Percentiles rank a stretch among this genome's conserved stretches.
Evolutionary conservation across 352 stramenopile species (phyloP).

Genomic region (Aphanomyces invadans): DNA sequence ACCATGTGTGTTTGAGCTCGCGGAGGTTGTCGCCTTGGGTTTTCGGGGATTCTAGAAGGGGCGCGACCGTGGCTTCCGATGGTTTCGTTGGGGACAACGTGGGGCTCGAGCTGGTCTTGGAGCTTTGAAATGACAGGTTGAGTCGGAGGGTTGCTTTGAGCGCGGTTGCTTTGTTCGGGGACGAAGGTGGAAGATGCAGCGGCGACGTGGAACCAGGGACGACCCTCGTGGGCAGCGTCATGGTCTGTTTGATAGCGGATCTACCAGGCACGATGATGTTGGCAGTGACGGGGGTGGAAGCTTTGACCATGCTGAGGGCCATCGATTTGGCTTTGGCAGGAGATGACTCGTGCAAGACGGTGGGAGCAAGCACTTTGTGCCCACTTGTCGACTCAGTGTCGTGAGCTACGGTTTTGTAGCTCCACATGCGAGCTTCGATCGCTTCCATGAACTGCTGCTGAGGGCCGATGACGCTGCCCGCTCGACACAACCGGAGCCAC

Average conservation of each 20-base stretch:
- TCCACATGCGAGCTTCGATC: constrained; percentile 71
- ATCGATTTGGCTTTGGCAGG: background rate
- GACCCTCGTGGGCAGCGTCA: background rate
- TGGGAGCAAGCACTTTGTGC: too few species aligned
- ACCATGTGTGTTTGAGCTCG: constrained; percentile 30
- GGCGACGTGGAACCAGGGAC: background rate
- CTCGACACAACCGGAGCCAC: constrained; percentile 92
- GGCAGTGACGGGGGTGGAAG: background rate
- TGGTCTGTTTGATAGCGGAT: background rate
- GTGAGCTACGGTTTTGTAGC: too few species aligned
- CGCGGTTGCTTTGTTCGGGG: constrained; percentile 3
- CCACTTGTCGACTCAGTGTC: too few species aligned
- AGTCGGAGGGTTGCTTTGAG: background rate
- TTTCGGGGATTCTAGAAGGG: background rate
- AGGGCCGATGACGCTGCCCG: constrained; percentile 87
- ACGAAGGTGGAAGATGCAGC: background rate
- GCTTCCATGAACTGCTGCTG: constrained; percentile 90
- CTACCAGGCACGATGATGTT: background rate
- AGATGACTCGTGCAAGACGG: too few species aligned
- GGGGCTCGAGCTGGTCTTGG: background rate
- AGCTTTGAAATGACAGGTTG: background rate
- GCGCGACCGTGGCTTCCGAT: background rate
- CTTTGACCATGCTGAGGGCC: background rate
- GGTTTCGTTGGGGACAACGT: background rate
- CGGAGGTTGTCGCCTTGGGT: constrained; percentile 31